Percentiles rank a stretch among this genome's conserved stretches.
Conservation (phyloP, 2,329 filamentous ascomycete genomes). For the Exophiala alcalophila region DNA sequence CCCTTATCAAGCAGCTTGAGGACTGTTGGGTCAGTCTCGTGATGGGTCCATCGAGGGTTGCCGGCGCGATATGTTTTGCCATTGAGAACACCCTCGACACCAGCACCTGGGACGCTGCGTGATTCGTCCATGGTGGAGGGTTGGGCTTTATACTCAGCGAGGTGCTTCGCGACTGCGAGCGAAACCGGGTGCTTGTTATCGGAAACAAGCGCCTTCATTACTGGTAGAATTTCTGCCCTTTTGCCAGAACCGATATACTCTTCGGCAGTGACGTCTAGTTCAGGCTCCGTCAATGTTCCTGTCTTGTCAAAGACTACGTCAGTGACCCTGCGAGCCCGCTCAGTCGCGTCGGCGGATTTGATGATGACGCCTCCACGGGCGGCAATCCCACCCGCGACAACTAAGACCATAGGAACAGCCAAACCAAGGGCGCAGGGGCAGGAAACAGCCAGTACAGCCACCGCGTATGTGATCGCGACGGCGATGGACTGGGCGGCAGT, state of each 20-base stretch:
- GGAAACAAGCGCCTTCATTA: slow-evolving; percentile 9
- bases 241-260: slow-evolving; percentile 9
- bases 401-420: slow-evolving; percentile 74
- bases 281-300: slow-evolving; percentile 66
- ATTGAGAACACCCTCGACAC: slow-evolving; percentile 23
- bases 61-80: slow-evolving; percentile 20
- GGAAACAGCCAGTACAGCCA: slow-evolving; percentile 69
- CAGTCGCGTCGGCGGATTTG: slow-evolving; percentile 63
- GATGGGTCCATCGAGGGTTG: slow-evolving; percentile 36
- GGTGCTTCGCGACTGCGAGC: slow-evolving; percentile 44
- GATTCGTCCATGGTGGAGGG: slow-evolving; percentile 26
- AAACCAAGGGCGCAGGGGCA: slow-evolving; percentile 76
- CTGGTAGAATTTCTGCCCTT: slow-evolving; percentile 4
- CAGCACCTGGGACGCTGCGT: slow-evolving; percentile 34
- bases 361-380: slow-evolving; percentile 67
- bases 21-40: slow-evolving; percentile 36
- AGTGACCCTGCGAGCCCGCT: slow-evolving; percentile 58
- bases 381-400: slow-evolving; percentile 67
- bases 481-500: slow-evolving; percentile 50
- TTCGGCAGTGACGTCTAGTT: slow-evolving; percentile 41
- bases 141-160: slow-evolving; percentile 33
- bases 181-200: slow-evolving; percentile 54
- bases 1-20: slow-evolving; percentile 40
- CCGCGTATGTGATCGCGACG: slow-evolving; percentile 65
- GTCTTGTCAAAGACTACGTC: slow-evolving; percentile 80